Evolutionary conservation across 2,329 filamentous ascomycete genomes (phyloP).

Genomic region (Trichophyton verrucosum): DNA sequence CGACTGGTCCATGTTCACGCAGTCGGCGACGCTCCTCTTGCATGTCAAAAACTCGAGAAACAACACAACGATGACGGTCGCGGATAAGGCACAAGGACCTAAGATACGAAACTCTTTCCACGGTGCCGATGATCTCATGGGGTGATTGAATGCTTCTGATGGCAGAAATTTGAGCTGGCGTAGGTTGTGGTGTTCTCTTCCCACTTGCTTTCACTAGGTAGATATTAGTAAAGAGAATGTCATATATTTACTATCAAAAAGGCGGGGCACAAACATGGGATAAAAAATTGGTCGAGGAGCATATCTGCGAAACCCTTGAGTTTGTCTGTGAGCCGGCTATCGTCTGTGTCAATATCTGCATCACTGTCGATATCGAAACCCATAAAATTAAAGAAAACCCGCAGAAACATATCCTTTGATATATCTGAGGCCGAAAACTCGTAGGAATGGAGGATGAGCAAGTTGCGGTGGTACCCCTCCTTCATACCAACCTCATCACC

Average conservation of each 20-base stretch:
- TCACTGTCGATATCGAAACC: constrained; percentile 3
- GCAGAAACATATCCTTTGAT: constrained; percentile 11
- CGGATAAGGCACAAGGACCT: constrained; percentile 11
- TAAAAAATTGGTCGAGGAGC: constrained; percentile 13
- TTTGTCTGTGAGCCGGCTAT: not conserved
- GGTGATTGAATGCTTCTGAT: constrained; percentile 5
- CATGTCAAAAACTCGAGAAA: constrained; percentile 13
- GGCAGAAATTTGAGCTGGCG: constrained; percentile 12
- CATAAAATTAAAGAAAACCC: constrained; percentile 9
- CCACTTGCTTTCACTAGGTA: constrained; percentile 12
- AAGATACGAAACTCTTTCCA: constrained; percentile 10
- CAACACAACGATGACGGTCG: constrained; percentile 15
- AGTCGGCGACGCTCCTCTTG: constrained; percentile 12
- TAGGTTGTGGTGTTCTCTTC: constrained; percentile 12
- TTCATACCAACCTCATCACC: not conserved
- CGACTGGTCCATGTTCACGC: constrained; percentile 6
- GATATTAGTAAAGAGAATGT: not conserved
- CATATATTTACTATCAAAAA: no score
- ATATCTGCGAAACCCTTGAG: constrained; percentile 11
- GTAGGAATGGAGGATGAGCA: constrained; percentile 14
- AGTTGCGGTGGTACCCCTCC: constrained; percentile 1
- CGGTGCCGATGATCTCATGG: not conserved
- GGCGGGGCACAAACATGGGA: constrained; percentile 8
- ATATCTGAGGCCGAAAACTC: constrained; percentile 15
- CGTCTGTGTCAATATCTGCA: constrained; percentile 4